phyloP scores from a whole-genome alignment of 164 flowering plant species.

The Cinnamomum micranthum region DNA sequence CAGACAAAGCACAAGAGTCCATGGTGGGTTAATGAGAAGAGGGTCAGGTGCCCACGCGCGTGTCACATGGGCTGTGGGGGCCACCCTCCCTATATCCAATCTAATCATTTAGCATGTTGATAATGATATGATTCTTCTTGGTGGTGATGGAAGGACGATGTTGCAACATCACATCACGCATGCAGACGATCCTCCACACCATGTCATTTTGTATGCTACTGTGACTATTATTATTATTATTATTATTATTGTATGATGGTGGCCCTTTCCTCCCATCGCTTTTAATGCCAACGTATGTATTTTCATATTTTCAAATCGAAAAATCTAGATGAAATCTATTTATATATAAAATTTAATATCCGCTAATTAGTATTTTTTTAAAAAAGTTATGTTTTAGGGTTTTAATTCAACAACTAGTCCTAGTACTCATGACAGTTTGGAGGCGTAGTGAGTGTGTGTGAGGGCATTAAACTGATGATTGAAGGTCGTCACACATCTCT shows the following conservation, averaged over 20 bases:
- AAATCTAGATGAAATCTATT: no score
- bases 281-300: no score
- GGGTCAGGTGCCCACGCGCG: background rate
- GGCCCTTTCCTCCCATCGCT: no score
- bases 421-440: no score
- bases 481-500: no score
- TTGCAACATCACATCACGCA: background rate
- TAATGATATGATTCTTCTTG: background rate
- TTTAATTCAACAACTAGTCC: no score
- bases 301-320: no score
- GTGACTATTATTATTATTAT: background rate
- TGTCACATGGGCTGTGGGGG: constrained; percentile 7
- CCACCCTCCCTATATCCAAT: background rate
- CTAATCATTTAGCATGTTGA: background rate
- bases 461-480: no score
- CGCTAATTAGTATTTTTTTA: fast-evolving
- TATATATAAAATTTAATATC: no score
- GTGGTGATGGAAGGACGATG: constrained; percentile 2
- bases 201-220: background rate
- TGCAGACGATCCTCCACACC: background rate
- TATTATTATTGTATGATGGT: no score
- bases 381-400: no score
- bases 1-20: background rate
- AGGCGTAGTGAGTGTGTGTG: no score
- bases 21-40: background rate